A percentile compares a stretch with the other conserved stretches of the same genome.
phyloP scores from a whole-genome alignment of 2,329 filamentous ascomycete genomes.

The Fusarium nygamai region DNA sequence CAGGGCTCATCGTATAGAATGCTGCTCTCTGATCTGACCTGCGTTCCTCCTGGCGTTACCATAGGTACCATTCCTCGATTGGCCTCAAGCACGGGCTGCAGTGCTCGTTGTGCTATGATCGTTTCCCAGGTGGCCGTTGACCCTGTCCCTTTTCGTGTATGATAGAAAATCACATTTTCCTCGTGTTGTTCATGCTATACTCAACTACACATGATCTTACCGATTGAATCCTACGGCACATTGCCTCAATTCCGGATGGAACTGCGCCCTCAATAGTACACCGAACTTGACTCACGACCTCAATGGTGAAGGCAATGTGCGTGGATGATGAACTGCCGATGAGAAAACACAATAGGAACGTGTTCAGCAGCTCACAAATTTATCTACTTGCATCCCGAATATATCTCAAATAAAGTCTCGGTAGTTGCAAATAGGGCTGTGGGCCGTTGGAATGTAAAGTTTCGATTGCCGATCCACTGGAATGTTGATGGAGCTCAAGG shows the following conservation, averaged over 20 bases:
- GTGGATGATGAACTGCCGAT: background rate
- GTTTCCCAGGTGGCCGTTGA: too few species aligned
- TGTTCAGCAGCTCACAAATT: background rate
- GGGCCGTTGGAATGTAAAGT: slow-evolving; percentile 18
- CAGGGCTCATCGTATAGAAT: rapidly evolving
- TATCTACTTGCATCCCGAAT: too few species aligned
- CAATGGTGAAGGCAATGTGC: rapidly evolving
- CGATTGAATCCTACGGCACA: background rate
- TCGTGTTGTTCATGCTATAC: rapidly evolving
- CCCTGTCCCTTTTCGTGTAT: background rate
- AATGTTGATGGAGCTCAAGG: slow-evolving; percentile 21
- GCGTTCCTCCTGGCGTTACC: background rate
- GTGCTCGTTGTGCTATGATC: background rate
- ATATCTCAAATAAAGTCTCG: background rate
- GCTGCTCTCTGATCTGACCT: background rate
- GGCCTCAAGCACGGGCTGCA: rapidly evolving
- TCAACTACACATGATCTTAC: background rate
- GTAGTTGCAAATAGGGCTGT: slow-evolving; percentile 6
- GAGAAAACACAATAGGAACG: background rate
- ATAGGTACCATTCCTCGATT: background rate
- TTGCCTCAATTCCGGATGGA: background rate
- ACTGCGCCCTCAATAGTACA: background rate
- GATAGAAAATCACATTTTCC: background rate
- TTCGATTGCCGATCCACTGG: slow-evolving; percentile 21
- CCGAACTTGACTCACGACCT: background rate